Percentiles rank a stretch among this genome's conserved stretches.
Conservation (phyloP, 2,329 filamentous ascomycete species). For the Colletotrichum caudatum region DNA sequence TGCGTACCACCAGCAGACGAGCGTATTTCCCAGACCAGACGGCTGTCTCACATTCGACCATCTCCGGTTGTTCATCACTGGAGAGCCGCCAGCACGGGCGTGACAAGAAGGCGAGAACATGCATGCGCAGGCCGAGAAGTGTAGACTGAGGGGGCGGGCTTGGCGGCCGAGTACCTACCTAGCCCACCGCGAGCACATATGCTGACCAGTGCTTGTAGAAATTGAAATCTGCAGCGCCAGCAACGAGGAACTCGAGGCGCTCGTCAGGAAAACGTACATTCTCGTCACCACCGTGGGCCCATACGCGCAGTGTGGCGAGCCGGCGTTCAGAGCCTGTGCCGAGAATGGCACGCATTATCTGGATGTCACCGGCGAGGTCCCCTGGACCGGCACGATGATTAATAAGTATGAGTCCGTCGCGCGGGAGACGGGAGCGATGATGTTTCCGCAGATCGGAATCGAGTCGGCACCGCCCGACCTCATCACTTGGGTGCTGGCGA, state of each 20-base stretch:
- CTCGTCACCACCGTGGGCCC: slow-evolving; percentile 72
- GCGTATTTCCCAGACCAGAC: slow-evolving; percentile 6
- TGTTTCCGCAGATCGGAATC: slow-evolving; percentile 72
- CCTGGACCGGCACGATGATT: slow-evolving; percentile 71
- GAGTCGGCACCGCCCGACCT: slow-evolving; percentile 74
- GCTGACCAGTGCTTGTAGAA: slow-evolving; percentile 48
- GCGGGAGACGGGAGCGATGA: slow-evolving; percentile 65
- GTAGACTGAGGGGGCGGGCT: slow-evolving; percentile 8
- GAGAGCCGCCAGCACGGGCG: neutral
- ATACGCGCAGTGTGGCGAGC: slow-evolving; percentile 67
- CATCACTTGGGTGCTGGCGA: slow-evolving; percentile 65
- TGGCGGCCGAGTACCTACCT: neutral
- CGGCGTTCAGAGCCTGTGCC: slow-evolving; percentile 71
- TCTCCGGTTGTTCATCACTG: neutral
- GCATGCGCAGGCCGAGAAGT: neutral
- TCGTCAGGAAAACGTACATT: slow-evolving; percentile 68
- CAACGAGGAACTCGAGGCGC: slow-evolving; percentile 57
- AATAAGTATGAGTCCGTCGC: slow-evolving; percentile 67
- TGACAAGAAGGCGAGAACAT: neutral
- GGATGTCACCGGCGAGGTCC: slow-evolving; percentile 71
- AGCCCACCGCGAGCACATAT: slow-evolving; percentile 3
- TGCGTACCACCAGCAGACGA: slow-evolving; percentile 19
- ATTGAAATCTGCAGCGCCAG: slow-evolving; percentile 66
- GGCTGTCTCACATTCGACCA: neutral
- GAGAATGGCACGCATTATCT: slow-evolving; percentile 74